Evolutionary conservation across 768 basidiomycete species (phyloP).

Genomic region (Russula olivacea): DNA sequence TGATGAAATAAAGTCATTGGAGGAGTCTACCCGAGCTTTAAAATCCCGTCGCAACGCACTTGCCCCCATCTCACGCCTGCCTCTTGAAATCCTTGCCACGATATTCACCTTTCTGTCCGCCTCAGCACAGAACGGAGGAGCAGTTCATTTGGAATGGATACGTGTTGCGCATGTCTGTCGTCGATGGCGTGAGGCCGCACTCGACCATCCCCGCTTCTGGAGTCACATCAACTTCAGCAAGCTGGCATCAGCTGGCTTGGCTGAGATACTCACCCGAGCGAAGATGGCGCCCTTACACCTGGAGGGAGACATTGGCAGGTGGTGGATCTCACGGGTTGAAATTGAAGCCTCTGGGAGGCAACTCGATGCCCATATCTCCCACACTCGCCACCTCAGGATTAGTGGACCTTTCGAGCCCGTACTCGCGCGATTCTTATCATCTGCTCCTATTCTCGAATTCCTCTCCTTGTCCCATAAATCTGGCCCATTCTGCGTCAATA

Average conservation of each 20-base stretch:
- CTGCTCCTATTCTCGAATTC: background rate
- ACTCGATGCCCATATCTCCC: constrained; percentile 7
- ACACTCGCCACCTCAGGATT: background rate
- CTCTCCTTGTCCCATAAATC: background rate
- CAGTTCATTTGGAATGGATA: background rate
- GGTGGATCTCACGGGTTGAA: no score
- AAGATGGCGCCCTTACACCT: constrained; percentile 5
- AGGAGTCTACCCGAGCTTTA: background rate
- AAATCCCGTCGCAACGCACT: constrained; percentile 8
- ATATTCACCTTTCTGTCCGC: constrained; percentile 7
- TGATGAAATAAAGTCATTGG: constrained; percentile 3
- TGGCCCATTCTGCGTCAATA: background rate
- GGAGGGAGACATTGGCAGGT: no score
- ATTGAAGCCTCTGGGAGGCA: background rate
- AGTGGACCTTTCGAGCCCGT: no score
- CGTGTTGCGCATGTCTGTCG: constrained; percentile 14
- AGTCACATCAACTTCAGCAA: constrained; percentile 7
- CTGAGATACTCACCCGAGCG: constrained; percentile 8
- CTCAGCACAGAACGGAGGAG: background rate
- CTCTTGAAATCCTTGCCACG: background rate
- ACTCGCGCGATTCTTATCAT: no score
- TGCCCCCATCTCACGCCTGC: constrained; percentile 10
- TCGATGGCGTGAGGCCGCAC: constrained; percentile 19
- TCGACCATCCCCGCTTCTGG: constrained; percentile 12
- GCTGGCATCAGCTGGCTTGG: background rate